Base-by-base conservation (phyloP, 345 rosid genomes). In the Brassica carinata region DNA sequence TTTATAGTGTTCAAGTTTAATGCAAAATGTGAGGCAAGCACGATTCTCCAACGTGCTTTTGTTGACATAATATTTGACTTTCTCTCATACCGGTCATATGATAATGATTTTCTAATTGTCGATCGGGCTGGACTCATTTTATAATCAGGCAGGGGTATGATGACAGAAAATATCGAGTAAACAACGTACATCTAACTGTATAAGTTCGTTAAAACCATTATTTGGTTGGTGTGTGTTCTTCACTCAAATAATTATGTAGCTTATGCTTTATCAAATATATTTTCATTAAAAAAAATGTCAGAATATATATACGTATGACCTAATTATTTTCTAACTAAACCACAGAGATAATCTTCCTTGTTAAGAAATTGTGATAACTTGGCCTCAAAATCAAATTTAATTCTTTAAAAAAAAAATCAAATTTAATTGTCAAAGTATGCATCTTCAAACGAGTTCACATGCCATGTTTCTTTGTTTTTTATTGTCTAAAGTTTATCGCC, bases 21-120 rank as follows among this genome's bases (percentile, higher is more conserved):
- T 43, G 14, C 9, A 34, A 48, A 68, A 68, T 31, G 31, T 48
- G 83, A 68, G 75, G 66, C 64, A 73, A 73, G 71, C 83, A 79
- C 78, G 83, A 79, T 74, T 45, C 23, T 48, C 34, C 40, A 68
- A 74, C 83, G 83, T 79, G 78, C 31, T 18, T 30, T 19, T 51
- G 48, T 73, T 64, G 48, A 74, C 57, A 71, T 38, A 31, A n/a
- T 79, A 58, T 40, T 5, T 43, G 73, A 67, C 48, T 68, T 36
- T 79, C 65, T 61, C 65, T 45, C 63, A 59, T 23, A 58, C 62
- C 33, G 23, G 13, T 67, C 51, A 72, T 33, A 30, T 36, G 17
- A 13, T 53, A 9, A 9, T 3, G 77, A 64, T 71, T 33, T 48
- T 19, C 0, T 53, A 55, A 57, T 14, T 64, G 71, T 51, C 5